Conservation (phyloP, 1,284 basidiomycete species). For the Ceratobasidium sp. region DNA sequence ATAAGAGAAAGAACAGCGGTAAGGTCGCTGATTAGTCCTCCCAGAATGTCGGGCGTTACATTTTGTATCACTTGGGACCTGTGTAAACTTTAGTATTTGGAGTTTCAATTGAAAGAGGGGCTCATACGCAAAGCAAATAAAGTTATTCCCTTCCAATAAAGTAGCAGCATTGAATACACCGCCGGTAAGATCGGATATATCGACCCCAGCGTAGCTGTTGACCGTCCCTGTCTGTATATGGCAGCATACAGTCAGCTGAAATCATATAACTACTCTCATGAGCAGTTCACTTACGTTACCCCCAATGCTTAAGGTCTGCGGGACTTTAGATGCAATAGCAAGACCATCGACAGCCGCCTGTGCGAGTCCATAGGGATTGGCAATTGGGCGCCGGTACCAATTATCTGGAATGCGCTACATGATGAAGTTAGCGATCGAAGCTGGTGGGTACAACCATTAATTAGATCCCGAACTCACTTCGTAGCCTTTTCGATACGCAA, state of each 20-base stretch:
- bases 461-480: slow-evolving; percentile 10
- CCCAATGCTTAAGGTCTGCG: slow-evolving; percentile 45
- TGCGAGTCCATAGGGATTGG: slow-evolving; percentile 41
- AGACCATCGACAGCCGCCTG: slow-evolving; percentile 25
- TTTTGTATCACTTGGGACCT: not conserved
- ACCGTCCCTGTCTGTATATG: slow-evolving; percentile 41
- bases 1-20: slow-evolving; percentile 3
- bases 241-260: not conserved
- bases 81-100: too few relatives aligned
- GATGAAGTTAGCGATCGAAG: not conserved
- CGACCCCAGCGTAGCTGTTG: slow-evolving; percentile 48
- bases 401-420: slow-evolving; percentile 40
- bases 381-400: slow-evolving; percentile 47
- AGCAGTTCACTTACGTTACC: slow-evolving; percentile 45
- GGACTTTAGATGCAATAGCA: slow-evolving; percentile 21
- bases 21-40: slow-evolving; percentile 7
- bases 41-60: not conserved
- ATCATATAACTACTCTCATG: not conserved
- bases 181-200: slow-evolving; percentile 48
- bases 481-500: slow-evolving; percentile 1
- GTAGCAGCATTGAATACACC: slow-evolving; percentile 47
- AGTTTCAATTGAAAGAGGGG: too few relatives aligned
- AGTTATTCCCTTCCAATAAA: slow-evolving; percentile 49
- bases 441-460: not conserved
- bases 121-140: slow-evolving; percentile 45